Percentiles rank a stretch among this genome's conserved stretches.
Conservation (phyloP, 768 basidiomycete species). For the Serpula lacrymans region DNA sequence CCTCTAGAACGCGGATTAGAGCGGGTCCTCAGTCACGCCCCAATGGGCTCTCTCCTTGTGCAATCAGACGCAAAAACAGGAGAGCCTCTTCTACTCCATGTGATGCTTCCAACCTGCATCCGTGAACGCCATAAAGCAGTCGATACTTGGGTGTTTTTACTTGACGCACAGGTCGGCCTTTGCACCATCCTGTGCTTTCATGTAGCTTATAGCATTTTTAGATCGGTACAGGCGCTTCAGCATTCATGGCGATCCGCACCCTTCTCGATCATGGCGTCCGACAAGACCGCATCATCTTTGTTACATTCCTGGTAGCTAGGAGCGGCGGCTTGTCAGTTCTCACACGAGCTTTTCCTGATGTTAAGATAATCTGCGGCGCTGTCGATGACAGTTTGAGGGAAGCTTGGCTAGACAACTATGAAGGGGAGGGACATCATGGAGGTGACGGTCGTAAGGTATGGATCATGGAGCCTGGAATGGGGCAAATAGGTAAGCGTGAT, state of each 20-base stretch:
- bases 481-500: conserved; percentile 66
- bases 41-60: conserved; percentile 85
- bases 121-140: conserved; percentile 62
- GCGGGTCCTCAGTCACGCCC: conserved; percentile 80
- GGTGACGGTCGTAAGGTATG: conserved; percentile 66
- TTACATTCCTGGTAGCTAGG: conserved; percentile 86
- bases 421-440: conserved; percentile 42
- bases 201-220: conserved; percentile 24
- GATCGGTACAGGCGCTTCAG: conserved; percentile 92
- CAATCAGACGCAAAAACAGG: conserved; percentile 83
- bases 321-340: conserved; percentile 76
- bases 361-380: conserved; percentile 82
- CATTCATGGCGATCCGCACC: conserved; percentile 93
- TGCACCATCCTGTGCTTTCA: conserved; percentile 1
- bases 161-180: conserved; percentile 80
- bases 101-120: conserved; percentile 72
- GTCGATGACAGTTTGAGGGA: conserved; percentile 78
- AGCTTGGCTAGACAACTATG: conserved; percentile 61
- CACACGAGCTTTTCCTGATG: conserved; percentile 76
- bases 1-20: conserved; percentile 89
- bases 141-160: conserved; percentile 77
- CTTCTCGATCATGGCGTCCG: conserved; percentile 89
- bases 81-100: conserved; percentile 84
- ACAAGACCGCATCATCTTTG: conserved; percentile 83
- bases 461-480: conserved; percentile 86